Evolutionary conservation across 352 stramenopile species (phyloP), one percentile per base, ranked within the genome.

Genomic region (Globisporangium emineosum): DNA sequence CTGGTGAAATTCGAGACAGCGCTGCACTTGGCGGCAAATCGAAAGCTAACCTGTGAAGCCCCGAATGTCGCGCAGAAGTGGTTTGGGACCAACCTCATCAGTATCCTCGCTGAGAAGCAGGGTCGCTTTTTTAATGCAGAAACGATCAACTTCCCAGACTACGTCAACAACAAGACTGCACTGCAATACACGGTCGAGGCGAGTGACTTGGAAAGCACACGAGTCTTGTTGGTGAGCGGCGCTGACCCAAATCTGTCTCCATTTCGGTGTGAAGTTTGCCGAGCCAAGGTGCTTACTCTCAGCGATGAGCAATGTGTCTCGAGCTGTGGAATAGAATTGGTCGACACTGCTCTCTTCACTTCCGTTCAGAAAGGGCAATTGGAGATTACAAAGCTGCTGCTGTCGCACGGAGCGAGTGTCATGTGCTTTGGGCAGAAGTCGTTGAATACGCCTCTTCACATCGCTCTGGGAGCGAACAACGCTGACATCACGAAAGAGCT

Each of bases 171-270:
- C 29, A 88, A 85, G 61, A 91, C 84, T 0, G 70, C 84, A 5
- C 58, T 93, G 30, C 68, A 86, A 59, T 86, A 75, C 49, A 82
- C 84, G 27, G 76, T 91, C 2, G 62, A 83, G 37, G 66, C 70
- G 2, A 72, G 75, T 7, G 76, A 90, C 56, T 43, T 72, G 3
- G 58, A 80, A 2, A 82, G 72, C 23, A 75, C 79, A 1, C 57
- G 56, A 2, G n/a, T 73, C 21, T 57, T 91, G 17, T 60, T 89
- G 0, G 64, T 56, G 21, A 67, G 73, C 29, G 61, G 67, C 10
- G 80, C 78, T 2, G 57, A 89, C 66, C 51, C 78, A n/a, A 88
- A 91, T 33, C 51, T 77, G 25, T 91, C 82, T 1, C 70, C 77
- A 0, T 65, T 83, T 13, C 71, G 70, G 7, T 91, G 82, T 50